Conservation (phyloP, 139 green algal genomes). For the Diplosphaera chodatii region DNA sequence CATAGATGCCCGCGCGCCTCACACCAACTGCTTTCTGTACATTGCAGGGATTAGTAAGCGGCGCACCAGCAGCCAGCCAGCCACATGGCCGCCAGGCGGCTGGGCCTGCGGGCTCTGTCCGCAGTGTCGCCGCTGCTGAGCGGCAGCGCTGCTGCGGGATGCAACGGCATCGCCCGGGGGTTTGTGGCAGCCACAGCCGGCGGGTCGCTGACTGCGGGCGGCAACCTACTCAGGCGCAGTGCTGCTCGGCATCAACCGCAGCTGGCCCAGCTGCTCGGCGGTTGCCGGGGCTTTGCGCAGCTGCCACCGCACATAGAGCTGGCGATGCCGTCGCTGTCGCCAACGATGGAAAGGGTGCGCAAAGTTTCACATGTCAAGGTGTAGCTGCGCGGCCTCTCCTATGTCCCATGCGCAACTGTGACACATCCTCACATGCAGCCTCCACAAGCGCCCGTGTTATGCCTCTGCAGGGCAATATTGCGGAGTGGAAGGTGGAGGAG, state of each 20-base stretch:
- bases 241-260: not conserved
- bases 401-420: too few species aligned
- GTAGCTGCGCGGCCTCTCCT: too few species aligned
- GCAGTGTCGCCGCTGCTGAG: not conserved
- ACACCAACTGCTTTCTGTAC: too few species aligned
- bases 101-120: not conserved
- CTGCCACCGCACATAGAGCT: slow-evolving; percentile 56
- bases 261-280: not conserved
- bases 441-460: too few species aligned
- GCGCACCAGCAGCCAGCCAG: too few species aligned
- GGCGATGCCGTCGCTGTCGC: slow-evolving; percentile 86
- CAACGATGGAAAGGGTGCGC: slow-evolving; percentile 84
- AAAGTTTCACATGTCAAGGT: too few species aligned
- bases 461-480: slow-evolving; percentile 89
- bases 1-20: too few species aligned
- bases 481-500: slow-evolving; percentile 87
- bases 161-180: too few species aligned
- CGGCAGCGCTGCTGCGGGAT: not conserved
- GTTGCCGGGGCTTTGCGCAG: slow-evolving; percentile 4
- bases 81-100: not conserved
- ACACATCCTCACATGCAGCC: too few species aligned
- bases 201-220: too few species aligned
- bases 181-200: not conserved
- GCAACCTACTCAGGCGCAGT: slow-evolving; percentile 35
- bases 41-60: too few species aligned